Evolutionary conservation across 805 yeast species (phyloP).

Genomic region (Helenozyma baotianmanensis): DNA sequence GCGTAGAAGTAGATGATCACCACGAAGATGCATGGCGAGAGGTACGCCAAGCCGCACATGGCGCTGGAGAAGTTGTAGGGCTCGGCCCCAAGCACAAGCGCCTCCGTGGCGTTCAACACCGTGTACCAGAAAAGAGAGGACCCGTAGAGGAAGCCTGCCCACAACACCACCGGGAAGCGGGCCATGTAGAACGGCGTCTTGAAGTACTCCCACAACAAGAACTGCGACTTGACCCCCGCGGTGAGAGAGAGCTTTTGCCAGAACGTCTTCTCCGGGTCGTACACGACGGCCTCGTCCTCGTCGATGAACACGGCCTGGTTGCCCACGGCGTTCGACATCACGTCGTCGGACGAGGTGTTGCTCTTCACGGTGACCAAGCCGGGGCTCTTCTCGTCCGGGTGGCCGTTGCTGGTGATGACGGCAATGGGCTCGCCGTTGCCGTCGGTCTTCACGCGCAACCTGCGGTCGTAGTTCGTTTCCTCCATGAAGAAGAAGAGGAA

Average conservation of each 20-base stretch:
- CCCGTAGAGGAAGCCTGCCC: conserved; percentile 20
- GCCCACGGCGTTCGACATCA: conserved; percentile 4
- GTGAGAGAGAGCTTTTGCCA: conserved; percentile 11
- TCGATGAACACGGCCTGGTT: conserved; percentile 7
- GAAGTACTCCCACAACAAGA: conserved; percentile 14
- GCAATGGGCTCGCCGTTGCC: conserved; percentile 6
- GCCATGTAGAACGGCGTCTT: conserved; percentile 18
- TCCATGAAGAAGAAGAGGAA: conserved; percentile 15
- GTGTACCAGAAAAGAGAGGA: conserved; percentile 20
- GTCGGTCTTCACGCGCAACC: conserved; percentile 6
- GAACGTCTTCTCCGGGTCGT: conserved; percentile 10
- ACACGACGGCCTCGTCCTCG: conserved; percentile 2
- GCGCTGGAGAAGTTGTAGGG: conserved; percentile 49
- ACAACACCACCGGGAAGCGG: conserved; percentile 16
- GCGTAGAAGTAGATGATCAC: conserved; percentile 12
- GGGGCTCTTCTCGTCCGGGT: conserved; percentile 1
- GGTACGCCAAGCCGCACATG: conserved; percentile 15
- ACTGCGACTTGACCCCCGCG: conserved; percentile 7
- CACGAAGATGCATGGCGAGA: conserved; percentile 13
- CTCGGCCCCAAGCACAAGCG: conserved; percentile 22
- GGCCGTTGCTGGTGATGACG: conserved; percentile 9
- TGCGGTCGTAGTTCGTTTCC: conserved; percentile 14
- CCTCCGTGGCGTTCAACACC: conserved; percentile 21
- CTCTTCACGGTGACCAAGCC: conserved; percentile 1
- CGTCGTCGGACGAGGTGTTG: conserved; percentile 3